Evolutionary conservation across 2,329 filamentous ascomycete species (phyloP).

Genomic region (Verticillium isaacii): DNA sequence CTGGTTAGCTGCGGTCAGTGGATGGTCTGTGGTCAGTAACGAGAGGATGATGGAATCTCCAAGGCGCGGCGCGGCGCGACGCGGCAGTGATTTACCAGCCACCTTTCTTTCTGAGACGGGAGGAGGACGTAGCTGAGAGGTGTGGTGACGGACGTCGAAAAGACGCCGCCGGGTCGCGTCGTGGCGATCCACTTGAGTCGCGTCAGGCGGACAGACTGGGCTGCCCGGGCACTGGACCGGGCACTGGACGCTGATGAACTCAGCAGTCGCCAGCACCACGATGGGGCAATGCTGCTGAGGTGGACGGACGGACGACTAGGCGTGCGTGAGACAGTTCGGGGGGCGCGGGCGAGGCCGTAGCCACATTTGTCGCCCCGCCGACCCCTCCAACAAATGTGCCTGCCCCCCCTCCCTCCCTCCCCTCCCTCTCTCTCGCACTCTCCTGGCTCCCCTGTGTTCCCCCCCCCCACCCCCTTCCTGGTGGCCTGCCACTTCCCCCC

Average conservation of each 20-base stretch:
- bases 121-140: background rate
- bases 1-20: background rate
- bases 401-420: background rate
- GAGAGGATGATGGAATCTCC: background rate
- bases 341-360: background rate
- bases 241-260: background rate
- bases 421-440: background rate
- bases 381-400: background rate
- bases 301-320: background rate
- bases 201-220: background rate
- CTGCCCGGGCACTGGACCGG: background rate
- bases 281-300: background rate
- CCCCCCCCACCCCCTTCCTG: background rate
- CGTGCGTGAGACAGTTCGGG: background rate
- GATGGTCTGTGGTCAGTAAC: background rate
- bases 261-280: background rate
- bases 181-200: background rate
- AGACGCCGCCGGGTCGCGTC: background rate
- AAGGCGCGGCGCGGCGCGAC: background rate
- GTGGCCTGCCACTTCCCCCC: constrained; percentile 1
- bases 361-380: background rate
- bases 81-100: background rate
- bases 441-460: constrained; percentile 2
- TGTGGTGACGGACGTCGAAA: background rate
- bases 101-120: background rate